Evolutionary conservation across 169 alveolate species (phyloP).

Genomic region (Eimeria tenella): DNA sequence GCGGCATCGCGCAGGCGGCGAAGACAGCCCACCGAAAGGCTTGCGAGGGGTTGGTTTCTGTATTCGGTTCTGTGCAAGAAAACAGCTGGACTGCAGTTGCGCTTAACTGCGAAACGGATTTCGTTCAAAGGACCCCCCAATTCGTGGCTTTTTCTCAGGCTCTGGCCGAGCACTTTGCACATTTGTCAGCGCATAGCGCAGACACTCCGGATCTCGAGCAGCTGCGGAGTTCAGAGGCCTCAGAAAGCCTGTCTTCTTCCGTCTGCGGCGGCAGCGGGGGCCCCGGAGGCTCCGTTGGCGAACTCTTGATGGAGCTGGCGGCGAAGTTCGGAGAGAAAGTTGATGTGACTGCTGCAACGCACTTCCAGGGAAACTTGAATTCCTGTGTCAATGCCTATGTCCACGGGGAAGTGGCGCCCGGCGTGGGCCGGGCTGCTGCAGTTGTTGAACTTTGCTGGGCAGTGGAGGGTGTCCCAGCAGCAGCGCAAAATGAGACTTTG

Average conservation of each 20-base stretch:
- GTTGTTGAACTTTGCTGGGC: background rate
- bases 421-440: conserved; percentile 58
- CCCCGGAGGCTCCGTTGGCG: background rate
- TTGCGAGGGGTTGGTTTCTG: conserved; percentile 26
- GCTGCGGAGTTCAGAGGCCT: background rate
- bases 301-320: conserved; percentile 17
- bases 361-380: background rate
- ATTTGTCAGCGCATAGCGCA: background rate
- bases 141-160: conserved; percentile 30
- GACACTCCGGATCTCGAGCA: background rate
- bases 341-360: background rate
- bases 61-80: background rate
- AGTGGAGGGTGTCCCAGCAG: background rate
- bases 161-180: conserved; percentile 5
- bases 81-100: conserved; percentile 22
- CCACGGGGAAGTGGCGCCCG: conserved; percentile 26
- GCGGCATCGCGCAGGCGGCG: conserved; percentile 29
- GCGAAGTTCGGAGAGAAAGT: conserved; percentile 41
- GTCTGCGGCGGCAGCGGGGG: background rate
- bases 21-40: conserved; percentile 11
- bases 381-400: conserved; percentile 32
- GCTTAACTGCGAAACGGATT: conserved; percentile 40
- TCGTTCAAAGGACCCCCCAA: conserved; percentile 27
- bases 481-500: background rate
- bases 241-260: background rate